Evolutionary conservation across 768 basidiomycete genomes (phyloP).

Genomic region (Mycena amicta): DNA sequence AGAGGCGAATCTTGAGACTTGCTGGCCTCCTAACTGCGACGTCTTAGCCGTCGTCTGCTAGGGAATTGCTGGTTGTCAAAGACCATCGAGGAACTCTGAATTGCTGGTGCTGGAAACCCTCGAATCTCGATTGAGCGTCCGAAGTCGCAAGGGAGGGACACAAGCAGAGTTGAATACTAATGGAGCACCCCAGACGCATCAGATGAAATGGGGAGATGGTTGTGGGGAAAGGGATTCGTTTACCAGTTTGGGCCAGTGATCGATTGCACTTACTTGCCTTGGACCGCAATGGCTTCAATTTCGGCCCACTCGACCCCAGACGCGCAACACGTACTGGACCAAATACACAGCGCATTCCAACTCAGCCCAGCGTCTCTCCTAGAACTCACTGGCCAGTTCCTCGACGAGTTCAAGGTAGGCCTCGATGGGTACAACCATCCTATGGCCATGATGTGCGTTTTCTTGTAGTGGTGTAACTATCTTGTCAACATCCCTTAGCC

Average conservation of each 20-base stretch:
- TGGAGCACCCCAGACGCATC: too few relatives aligned
- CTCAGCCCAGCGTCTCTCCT: conserved; percentile 62
- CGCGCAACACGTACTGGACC: conserved; percentile 55
- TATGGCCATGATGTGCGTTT: conserved; percentile 91
- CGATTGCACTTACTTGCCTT: neutral
- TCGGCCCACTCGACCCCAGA: conserved; percentile 44
- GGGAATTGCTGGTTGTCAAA: too few relatives aligned
- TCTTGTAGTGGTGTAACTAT: neutral
- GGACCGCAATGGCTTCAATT: conserved; percentile 42
- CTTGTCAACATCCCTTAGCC: conserved; percentile 47
- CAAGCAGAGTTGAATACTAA: too few relatives aligned
- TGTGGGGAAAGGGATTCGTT: too few relatives aligned
- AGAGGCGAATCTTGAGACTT: too few relatives aligned
- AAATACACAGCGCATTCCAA: conserved; percentile 74
- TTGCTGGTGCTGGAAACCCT: too few relatives aligned
- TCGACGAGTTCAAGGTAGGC: conserved; percentile 78
- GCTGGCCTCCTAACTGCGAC: too few relatives aligned
- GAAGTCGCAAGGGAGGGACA: too few relatives aligned
- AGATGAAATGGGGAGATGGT: too few relatives aligned
- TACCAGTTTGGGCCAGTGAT: neutral
- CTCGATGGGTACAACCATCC: conserved; percentile 71
- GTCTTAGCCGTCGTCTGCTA: too few relatives aligned
- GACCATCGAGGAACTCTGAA: too few relatives aligned
- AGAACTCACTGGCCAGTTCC: conserved; percentile 75
- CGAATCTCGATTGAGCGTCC: too few relatives aligned